Evolutionary conservation across 768 basidiomycete genomes (phyloP), one percentile per base, ranked within the genome.

Genomic region (Boletus reticuloceps): DNA sequence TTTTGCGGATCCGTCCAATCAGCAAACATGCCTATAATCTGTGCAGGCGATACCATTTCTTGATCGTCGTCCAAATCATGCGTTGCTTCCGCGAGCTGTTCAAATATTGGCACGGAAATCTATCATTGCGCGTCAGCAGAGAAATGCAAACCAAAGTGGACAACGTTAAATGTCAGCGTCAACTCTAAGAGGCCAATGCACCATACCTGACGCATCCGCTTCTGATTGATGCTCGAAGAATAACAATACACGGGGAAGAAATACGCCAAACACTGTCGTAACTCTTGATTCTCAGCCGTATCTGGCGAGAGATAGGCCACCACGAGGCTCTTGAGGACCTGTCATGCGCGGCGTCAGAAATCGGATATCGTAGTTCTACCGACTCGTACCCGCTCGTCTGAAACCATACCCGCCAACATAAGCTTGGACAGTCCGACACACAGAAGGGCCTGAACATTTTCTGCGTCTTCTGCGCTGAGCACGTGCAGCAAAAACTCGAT

Each of bases 1-100:
- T 90, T 92, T 64, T 82, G 77, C 0, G 91, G 89, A 66, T 95
- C 88, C 5, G 89, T 91, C 93, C 94, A 96, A 60, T 94, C 92
- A 3, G 88, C 78, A 64, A 95, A 79, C 72, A 94, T 80, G n/a
- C 85, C 74, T 0, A 84, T 86, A 54, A 92, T 84, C 63, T 92
- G 89, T 19, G 82, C 73, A 0, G 88, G 82, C 0, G 81, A 73
- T 12, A 92, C 81, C 84, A 90, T 89, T 40, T 85, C 82, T 63
- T 88, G 82, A 44, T 82, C 85, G 1, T 86, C 86, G 4, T 89
- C 90, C 22, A 86, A 69, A 14, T 86, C 84, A 19, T 80, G 81
- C 51, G 84, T 79, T 45, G 83, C 76, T 16, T 77, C 72, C 5
- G 78, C 72, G 12, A 89, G 79, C 42, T 83, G 74, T 41, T 85